Evolutionary conservation across 2,329 filamentous ascomycete genomes (phyloP), one percentile per base, ranked within the genome.

Genomic region (Rhynchosporium graminicola): DNA sequence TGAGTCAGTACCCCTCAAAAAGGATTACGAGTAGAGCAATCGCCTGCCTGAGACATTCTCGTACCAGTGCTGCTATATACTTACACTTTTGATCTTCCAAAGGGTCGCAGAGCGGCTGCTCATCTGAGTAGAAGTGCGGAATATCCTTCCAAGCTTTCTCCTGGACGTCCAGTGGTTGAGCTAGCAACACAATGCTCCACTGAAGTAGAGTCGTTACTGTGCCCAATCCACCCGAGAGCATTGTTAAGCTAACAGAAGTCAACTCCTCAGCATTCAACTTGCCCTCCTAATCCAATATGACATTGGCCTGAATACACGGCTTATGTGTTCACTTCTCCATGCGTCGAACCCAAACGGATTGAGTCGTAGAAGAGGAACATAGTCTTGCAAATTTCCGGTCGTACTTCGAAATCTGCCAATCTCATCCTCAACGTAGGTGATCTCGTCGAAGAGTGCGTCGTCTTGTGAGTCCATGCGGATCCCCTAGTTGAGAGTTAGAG

Each of bases 251-350:
- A 68, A 89, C 89, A 0, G 83, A 86, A 0, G 81, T 87, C 42
- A 89, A 77, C 66, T 89, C 87, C 56, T 83, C 84, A 45, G 80
- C 79, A 74, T 83, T 87, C 15, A 89, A 75, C 65, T 83, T 85
- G 0, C 85, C 82, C 43, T 88, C 86, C 67, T 84, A 81, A 66
- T 88, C 86, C 52, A 82, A 75, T 63, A 88, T 87, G 38, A 88
- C 81, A 64, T 88, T 89, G 3, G 84, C 85, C 64, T 88, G 86
- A 48, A 89, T 89, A 69, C 87, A 89, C 0, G 86, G 84, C 67
- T 82, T 80, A 70, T 88, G 80, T 0, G 77, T 85, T 0, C 85
- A 85, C 50, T 83, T 82, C 56, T 79, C 80, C 76, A 89, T 87
- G 0, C 83, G 78, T 28, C 84, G n/a, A 76, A 73, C 66, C 78